Conservation (phyloP, 345 rosid genomes). For the sweet orange (Citrus sinensis) region DNA sequence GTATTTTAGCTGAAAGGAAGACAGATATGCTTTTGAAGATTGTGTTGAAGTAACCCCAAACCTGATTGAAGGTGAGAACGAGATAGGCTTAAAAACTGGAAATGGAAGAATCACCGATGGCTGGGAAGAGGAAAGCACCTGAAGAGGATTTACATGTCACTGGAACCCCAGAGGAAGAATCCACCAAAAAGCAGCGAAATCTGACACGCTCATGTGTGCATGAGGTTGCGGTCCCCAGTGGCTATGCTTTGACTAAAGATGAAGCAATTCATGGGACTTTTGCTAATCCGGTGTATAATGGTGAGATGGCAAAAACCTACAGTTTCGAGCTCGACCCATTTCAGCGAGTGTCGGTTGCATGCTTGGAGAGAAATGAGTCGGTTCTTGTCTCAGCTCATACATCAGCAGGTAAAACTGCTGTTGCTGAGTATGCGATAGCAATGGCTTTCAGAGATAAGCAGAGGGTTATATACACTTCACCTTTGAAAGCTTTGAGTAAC, state of each 20-base stretch:
- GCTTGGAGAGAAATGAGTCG: conserved; percentile 89
- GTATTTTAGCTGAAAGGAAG: not conserved
- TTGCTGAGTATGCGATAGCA: conserved; percentile 97
- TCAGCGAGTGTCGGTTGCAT: conserved; percentile 82
- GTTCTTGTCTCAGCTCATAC: conserved; percentile 97
- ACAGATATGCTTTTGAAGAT: not conserved
- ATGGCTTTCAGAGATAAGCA: conserved; percentile 97
- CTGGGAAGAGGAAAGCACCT: conserved; percentile 52
- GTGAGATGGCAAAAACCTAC: conserved; percentile 82
- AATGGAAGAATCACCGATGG: conserved; percentile 36
- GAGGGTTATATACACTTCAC: conserved; percentile 92
- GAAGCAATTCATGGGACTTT: conserved; percentile 66
- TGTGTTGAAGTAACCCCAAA: not conserved
- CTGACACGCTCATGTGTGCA: conserved; percentile 73
- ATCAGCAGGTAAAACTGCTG: conserved; percentile 97
- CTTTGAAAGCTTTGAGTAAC: conserved; percentile 96
- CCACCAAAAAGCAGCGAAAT: conserved; percentile 48
- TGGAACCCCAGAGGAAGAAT: conserved; percentile 34
- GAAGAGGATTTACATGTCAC: conserved; percentile 29
- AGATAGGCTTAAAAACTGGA: conserved; percentile 3
- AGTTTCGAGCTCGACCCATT: conserved; percentile 81
- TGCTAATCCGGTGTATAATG: conserved; percentile 62
- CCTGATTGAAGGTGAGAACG: not conserved
- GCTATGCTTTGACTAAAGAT: conserved; percentile 50
- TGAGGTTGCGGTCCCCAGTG: conserved; percentile 87